Conservation (phyloP, 192 early-diverging fungal genomes). For the Coemansia sp. region DNA sequence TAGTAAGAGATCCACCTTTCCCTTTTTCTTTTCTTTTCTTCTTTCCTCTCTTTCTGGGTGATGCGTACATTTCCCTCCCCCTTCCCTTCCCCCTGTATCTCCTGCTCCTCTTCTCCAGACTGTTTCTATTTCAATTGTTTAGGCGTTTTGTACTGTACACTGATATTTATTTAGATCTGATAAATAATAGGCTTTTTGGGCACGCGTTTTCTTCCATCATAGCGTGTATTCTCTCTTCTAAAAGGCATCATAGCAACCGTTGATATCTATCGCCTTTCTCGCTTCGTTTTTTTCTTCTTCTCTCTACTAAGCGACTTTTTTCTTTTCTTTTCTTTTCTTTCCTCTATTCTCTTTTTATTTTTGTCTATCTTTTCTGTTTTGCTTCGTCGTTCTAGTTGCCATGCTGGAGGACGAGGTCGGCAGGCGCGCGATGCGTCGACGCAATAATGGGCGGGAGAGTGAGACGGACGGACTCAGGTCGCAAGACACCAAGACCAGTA, state of each 20-base stretch:
- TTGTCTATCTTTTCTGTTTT: not conserved
- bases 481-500: slow-evolving; percentile 3
- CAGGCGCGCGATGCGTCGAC: slow-evolving; percentile 8
- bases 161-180: not conserved
- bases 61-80: not conserved
- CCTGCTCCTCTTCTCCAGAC: not conserved
- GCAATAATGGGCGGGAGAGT: not conserved
- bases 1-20: no score
- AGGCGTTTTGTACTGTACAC: not conserved
- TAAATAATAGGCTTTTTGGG: slow-evolving; percentile 2
- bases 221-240: not conserved
- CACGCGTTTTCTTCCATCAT: slow-evolving; percentile 3
- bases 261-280: not conserved
- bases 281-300: not conserved
- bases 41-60: not conserved
- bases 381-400: not conserved
- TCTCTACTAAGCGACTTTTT: not conserved
- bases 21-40: no score
- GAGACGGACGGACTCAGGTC: slow-evolving; percentile 6
- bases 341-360: slow-evolving; percentile 1
- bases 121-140: not conserved
- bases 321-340: not conserved
- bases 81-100: not conserved
- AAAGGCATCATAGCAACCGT: not conserved
- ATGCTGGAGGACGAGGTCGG: slow-evolving; percentile 39